Conservation (phyloP, 108 stramenopile species). For the Cyclotella kingstonii region DNA sequence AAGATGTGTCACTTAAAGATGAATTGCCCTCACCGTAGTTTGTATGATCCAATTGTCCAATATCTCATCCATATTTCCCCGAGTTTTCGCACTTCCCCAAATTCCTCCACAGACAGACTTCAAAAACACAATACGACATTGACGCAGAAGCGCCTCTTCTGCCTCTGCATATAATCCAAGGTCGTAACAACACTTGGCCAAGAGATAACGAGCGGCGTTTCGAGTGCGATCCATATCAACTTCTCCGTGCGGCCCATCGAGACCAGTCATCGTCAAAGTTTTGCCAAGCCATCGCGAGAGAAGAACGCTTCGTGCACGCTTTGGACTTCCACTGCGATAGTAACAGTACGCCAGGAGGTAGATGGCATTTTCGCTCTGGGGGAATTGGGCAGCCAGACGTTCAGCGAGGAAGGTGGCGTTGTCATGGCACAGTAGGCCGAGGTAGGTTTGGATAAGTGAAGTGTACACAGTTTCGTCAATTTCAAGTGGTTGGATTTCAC, state of each 20-base stretch:
- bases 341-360: slow-evolving; percentile 76
- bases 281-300: slow-evolving; percentile 25
- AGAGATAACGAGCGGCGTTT: slow-evolving; percentile 54
- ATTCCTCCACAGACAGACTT: slow-evolving; percentile 8
- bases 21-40: slow-evolving; percentile 26
- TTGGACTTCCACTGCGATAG: slow-evolving; percentile 58
- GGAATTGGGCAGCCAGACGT: slow-evolving; percentile 59
- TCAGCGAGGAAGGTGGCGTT: slow-evolving; percentile 85
- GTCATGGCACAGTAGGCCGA: slow-evolving; percentile 65
- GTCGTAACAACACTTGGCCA: slow-evolving; percentile 68
- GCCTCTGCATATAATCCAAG: slow-evolving; percentile 69
- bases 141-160: slow-evolving; percentile 67
- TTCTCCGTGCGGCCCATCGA: not conserved
- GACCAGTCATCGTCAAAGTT: slow-evolving; percentile 4
- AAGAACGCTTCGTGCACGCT: slow-evolving; percentile 57
- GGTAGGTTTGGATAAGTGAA: slow-evolving; percentile 76
- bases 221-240: slow-evolving; percentile 28
- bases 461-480: slow-evolving; percentile 55
- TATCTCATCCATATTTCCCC: slow-evolving; percentile 28
- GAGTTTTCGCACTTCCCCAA: slow-evolving; percentile 6
- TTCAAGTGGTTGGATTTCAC: slow-evolving; percentile 5
- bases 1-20: too few relatives aligned
- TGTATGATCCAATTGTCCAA: slow-evolving; percentile 71
- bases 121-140: slow-evolving; percentile 39
- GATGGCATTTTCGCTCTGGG: slow-evolving; percentile 48